A percentile compares a stretch with the other conserved stretches of the same genome.
Conservation (phyloP, 805 yeast species). For the Pichia cabralensis region DNA sequence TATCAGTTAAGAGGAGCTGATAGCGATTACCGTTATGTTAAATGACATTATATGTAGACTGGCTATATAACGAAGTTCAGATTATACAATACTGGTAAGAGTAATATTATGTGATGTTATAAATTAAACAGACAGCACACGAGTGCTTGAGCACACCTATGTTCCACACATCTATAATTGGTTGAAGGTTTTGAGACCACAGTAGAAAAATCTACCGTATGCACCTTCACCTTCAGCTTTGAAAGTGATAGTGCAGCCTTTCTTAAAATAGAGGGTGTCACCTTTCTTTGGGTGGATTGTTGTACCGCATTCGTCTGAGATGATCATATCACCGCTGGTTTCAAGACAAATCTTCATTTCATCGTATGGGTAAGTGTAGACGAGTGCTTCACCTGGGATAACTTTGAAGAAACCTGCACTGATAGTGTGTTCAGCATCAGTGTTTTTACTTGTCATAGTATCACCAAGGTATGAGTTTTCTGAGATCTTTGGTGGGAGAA, state of each 20-base stretch:
- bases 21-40: too few species aligned
- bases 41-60: too few species aligned
- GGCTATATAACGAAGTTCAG: too few species aligned
- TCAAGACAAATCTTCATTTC: slow-evolving; percentile 53
- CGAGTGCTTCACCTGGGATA: slow-evolving; percentile 4
- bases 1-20: too few species aligned
- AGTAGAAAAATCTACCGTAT: slow-evolving; percentile 51
- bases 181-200: slow-evolving; percentile 33
- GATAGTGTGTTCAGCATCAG: slow-evolving; percentile 46
- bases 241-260: slow-evolving; percentile 56
- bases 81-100: too few species aligned
- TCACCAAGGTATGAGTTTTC: slow-evolving; percentile 62
- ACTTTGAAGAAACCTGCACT: slow-evolving; percentile 48
- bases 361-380: slow-evolving; percentile 7
- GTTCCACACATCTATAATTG: slow-evolving; percentile 1
- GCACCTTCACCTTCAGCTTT: slow-evolving; percentile 36
- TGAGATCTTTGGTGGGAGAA: slow-evolving; percentile 48
- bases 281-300: slow-evolving; percentile 49
- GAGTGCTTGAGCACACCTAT: too few species aligned
- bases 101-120: too few species aligned
- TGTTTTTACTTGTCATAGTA: slow-evolving; percentile 39
- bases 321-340: slow-evolving; percentile 49
- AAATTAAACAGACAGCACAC: too few species aligned
- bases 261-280: slow-evolving; percentile 54
- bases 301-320: slow-evolving; percentile 54